phyloP scores from a whole-genome alignment of 352 stramenopile genomes.

The Phytopythium cucurbitacearum region DNA sequence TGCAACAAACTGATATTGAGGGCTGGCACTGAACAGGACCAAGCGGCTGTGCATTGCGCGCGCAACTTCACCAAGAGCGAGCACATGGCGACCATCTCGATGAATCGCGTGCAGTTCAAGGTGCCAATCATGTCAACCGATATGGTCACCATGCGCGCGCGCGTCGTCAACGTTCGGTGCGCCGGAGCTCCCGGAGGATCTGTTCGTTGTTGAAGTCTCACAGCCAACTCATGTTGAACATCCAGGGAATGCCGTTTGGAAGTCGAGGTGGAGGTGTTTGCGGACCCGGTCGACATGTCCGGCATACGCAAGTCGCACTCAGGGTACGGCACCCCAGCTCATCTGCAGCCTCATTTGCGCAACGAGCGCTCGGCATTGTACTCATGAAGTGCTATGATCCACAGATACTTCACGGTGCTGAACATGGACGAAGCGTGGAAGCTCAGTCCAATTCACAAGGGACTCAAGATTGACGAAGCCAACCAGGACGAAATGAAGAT shows the following conservation, averaged over 20 bases:
- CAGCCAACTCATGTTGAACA: not conserved
- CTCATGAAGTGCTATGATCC: not conserved
- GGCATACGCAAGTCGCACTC: constrained; percentile 45
- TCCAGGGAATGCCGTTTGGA: constrained; percentile 45
- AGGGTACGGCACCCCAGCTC: constrained; percentile 16
- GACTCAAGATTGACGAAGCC: constrained; percentile 21
- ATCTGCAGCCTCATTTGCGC: too few relatives aligned
- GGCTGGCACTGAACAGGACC: constrained; percentile 29
- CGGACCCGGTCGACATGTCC: constrained; percentile 26
- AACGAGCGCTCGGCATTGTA: not conserved
- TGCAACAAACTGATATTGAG: too few relatives aligned
- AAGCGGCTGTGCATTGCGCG: constrained; percentile 57
- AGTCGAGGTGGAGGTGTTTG: constrained; percentile 61
- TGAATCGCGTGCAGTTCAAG: constrained; percentile 76
- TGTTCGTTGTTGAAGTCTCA: not conserved
- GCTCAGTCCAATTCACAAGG: constrained; percentile 30
- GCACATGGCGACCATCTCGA: constrained; percentile 70
- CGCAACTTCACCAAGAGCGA: constrained; percentile 72
- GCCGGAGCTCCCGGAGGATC: not conserved
- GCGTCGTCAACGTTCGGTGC: constrained; percentile 60
- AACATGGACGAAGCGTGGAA: constrained; percentile 27
- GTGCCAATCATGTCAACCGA: constrained; percentile 52
- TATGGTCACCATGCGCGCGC: constrained; percentile 55
- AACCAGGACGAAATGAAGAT: constrained; percentile 30
- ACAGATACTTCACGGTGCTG: constrained; percentile 35